Evolutionary conservation across 176 grass and related monocot genomes (phyloP).

Genomic region (Oryza brachyantha): DNA sequence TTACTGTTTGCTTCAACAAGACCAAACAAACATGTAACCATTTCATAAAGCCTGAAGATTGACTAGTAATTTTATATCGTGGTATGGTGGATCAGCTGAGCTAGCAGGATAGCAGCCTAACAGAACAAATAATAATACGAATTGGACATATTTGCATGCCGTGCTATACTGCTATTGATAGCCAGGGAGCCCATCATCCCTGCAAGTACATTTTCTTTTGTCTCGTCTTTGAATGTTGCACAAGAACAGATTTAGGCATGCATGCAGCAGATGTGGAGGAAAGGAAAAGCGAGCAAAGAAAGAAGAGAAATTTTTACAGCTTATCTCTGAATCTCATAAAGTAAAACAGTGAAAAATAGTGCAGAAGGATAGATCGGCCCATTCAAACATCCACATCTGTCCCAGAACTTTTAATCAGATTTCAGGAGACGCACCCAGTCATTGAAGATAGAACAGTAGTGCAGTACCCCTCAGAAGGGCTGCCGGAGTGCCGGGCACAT

Average conservation of each 20-base stretch:
- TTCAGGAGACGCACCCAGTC: background rate
- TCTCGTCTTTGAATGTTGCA: slow-evolving; percentile 24
- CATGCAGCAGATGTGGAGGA: background rate
- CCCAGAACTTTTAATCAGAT: slow-evolving; percentile 14
- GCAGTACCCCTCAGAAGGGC: background rate
- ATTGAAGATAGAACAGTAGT: background rate
- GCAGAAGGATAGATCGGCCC: slow-evolving; percentile 9
- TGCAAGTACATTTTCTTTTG: slow-evolving; percentile 17
- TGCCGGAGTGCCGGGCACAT: background rate
- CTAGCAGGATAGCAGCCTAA: background rate
- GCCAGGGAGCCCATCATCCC: background rate
- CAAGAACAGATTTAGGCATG: background rate
- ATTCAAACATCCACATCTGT: slow-evolving; percentile 11
- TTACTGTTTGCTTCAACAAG: background rate
- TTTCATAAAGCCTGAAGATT: background rate
- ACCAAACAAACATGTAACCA: background rate
- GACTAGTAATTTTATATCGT: background rate
- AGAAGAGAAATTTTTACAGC: background rate
- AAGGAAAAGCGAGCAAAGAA: background rate
- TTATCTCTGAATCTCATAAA: background rate
- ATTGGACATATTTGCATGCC: slow-evolving; percentile 19
- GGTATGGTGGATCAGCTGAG: background rate
- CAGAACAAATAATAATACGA: background rate
- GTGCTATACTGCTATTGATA: background rate
- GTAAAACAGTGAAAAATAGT: background rate